Evolutionary conservation across 208 protist genomes (phyloP).

Genomic region (Lotmaria passim): DNA sequence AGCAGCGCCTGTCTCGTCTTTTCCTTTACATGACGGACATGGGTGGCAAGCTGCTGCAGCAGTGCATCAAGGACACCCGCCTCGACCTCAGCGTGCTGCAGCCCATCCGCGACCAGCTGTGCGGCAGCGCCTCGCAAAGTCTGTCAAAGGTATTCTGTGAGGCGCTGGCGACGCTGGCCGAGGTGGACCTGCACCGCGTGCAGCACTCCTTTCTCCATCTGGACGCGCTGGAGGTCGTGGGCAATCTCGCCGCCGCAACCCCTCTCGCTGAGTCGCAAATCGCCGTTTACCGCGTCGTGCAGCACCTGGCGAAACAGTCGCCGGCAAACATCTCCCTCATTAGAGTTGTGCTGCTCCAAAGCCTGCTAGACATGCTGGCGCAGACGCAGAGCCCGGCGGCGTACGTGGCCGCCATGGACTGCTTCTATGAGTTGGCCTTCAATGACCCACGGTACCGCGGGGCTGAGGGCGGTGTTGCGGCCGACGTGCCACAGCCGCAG

Average conservation of each 20-base stretch:
- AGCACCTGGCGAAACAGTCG: conserved; percentile 44
- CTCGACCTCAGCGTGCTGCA: conserved; percentile 45
- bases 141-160: conserved; percentile 69
- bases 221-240: conserved; percentile 73
- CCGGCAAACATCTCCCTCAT: conserved; percentile 57
- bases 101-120: conserved; percentile 67
- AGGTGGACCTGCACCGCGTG: conserved; percentile 32
- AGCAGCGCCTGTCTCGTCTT: conserved; percentile 40
- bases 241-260: conserved; percentile 42
- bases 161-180: conserved; percentile 36
- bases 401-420: conserved; percentile 61
- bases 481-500: conserved; percentile 20
- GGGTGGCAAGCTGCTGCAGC: conserved; percentile 35
- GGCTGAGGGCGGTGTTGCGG: not conserved
- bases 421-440: conserved; percentile 71
- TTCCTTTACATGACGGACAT: conserved; percentile 32
- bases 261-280: conserved; percentile 65
- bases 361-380: conserved; percentile 44
- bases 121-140: conserved; percentile 32
- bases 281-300: conserved; percentile 48
- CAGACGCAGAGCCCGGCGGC: conserved; percentile 49
- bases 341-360: conserved; percentile 41
- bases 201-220: conserved; percentile 55
- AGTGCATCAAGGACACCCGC: conserved; percentile 39
- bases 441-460: conserved; percentile 51